Conservation (phyloP, 163 green algal species). For the Coccomyxa subellipsoidea region DNA sequence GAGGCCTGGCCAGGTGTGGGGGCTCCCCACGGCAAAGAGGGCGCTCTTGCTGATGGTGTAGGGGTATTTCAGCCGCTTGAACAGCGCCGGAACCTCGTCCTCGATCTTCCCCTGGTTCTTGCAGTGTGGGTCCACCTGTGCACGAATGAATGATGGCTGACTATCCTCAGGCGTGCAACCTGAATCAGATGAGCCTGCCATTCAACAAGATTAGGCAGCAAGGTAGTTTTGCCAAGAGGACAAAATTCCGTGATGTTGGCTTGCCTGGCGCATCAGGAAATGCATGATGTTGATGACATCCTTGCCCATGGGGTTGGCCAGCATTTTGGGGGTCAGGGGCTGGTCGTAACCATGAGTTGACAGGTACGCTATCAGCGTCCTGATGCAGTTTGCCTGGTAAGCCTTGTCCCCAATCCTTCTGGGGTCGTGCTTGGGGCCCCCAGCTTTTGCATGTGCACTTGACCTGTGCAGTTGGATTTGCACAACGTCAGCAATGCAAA, state of each 20-base stretch:
- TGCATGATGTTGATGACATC: constrained; percentile 86
- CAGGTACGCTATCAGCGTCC: constrained; percentile 80
- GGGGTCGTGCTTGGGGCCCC: constrained; percentile 67
- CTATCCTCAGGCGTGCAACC: no score
- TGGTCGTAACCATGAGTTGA: constrained; percentile 76
- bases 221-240: no score
- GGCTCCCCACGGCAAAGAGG: constrained; percentile 83
- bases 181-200: no score
- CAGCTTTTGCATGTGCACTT: constrained; percentile 50
- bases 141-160: no score
- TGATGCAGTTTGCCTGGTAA: constrained; percentile 70
- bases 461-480: no score
- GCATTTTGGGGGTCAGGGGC: constrained; percentile 65
- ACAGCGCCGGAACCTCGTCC: constrained; percentile 87
- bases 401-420: constrained; percentile 77
- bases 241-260: no score
- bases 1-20: constrained; percentile 86
- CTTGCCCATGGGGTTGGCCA: constrained; percentile 83
- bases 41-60: constrained; percentile 89
- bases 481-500: no score
- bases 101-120: constrained; percentile 83
- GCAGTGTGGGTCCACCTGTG: constrained; percentile 76
- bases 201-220: no score
- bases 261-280: constrained; percentile 17
- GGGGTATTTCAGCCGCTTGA: constrained; percentile 90